Evolutionary conservation across 202 grass and related monocot genomes (phyloP).

Genomic region (Musa balbisiana): DNA sequence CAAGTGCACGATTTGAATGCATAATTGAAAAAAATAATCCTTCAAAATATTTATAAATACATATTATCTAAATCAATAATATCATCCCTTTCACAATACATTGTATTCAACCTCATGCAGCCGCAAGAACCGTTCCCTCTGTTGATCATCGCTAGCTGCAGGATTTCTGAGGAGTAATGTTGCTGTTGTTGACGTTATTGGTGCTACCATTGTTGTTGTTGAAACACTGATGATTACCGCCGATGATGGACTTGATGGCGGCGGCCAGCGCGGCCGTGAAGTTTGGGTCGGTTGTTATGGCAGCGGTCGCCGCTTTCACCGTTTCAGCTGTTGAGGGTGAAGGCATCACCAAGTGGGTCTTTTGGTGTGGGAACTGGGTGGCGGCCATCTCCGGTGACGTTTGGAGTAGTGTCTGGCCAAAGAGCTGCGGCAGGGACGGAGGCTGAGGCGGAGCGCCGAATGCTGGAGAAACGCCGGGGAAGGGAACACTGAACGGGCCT

Average conservation of each 20-base stretch:
- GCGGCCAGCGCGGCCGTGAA: slow-evolving; percentile 30
- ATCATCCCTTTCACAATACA: too few relatives aligned
- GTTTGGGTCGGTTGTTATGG: slow-evolving; percentile 36
- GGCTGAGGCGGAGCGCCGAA: slow-evolving; percentile 20
- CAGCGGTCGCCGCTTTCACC: slow-evolving; percentile 33
- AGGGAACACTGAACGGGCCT: slow-evolving; percentile 37
- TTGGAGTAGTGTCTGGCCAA: slow-evolving; percentile 43
- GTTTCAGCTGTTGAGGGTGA: neutral
- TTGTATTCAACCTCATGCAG: too few relatives aligned
- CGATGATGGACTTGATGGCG: slow-evolving; percentile 36
- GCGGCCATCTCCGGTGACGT: slow-evolving; percentile 42
- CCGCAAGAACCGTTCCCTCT: too few relatives aligned
- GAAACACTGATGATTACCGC: neutral
- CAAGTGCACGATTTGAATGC: too few relatives aligned
- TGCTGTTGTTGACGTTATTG: too few relatives aligned
- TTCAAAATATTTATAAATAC: too few relatives aligned
- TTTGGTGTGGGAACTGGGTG: slow-evolving; percentile 34
- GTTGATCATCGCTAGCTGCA: too few relatives aligned
- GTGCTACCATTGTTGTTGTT: too few relatives aligned
- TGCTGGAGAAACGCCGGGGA: neutral
- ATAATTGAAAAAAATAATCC: too few relatives aligned
- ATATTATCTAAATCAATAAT: too few relatives aligned
- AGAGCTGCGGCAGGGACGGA: slow-evolving; percentile 14
- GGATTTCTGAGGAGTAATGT: too few relatives aligned
- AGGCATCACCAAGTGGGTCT: slow-evolving; percentile 18